Base-by-base conservation (phyloP, 768 basidiomycete genomes). In the Mycena filopes region DNA sequence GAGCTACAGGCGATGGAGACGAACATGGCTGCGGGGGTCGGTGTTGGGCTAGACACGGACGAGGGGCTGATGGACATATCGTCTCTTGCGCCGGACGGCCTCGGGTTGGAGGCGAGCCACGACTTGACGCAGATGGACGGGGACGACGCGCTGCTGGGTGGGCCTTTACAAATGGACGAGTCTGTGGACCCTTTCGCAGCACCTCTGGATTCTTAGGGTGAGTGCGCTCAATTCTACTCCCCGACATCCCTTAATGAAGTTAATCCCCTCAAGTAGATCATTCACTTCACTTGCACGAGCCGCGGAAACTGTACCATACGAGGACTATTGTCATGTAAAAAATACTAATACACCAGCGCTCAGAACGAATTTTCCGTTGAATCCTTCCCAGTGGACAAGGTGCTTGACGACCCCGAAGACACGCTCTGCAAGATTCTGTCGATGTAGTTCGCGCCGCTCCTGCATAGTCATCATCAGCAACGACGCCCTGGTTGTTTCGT, bases 371-470 rank as follows among this genome's bases (percentile, higher is more conserved):
- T 89, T 77, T 97, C 95, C 20, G 95, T 97, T 21, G 95, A 96
- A 74, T 95, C 95, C 72, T 89, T 88, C 29, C 95, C 95, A 62
- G 89, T 78, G 18, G 93, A 86, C 11, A 90, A 93, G 5, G 95
- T 96, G 71, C 91, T 93, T 31, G 94, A 94, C 12, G 94, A 95
- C 60, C 95, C 95, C 12, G 93, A 93, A 10, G 94, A 91, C 23
- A 97, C 87, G 18, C 88, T 92, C 42, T 87, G 87, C 55, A 97
- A 79, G 67, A 97, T 95, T 57, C 91, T 81, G 78, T 97, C 95
- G 62, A 95, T 88, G 76, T 96, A 97, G 73, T 91, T 92, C 25
- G 95, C 95, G 38, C 95, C 95, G 67, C 94, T 95, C 92, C 91
- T 93, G 33, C 33, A 33, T 33, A 69, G 41, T 64, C 50, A 16